Evolutionary conservation across 2,329 filamentous ascomycete species (phyloP).

Genomic region (Pseudocercospora vitis): DNA sequence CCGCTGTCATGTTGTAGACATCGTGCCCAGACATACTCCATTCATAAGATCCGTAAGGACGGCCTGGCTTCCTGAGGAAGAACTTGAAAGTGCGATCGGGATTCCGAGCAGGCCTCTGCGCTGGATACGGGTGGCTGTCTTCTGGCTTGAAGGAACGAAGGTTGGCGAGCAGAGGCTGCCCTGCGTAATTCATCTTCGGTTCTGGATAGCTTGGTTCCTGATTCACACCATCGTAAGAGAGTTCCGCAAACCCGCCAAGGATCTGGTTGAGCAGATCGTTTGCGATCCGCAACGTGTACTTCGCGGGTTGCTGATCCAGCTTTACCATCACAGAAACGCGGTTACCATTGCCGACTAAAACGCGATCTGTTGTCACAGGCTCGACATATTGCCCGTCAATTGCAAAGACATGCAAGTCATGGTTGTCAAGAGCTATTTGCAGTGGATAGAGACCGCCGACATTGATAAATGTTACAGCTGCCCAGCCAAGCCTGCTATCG

Average conservation of each 20-base stretch:
- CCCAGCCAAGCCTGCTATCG: slow-evolving; percentile 21
- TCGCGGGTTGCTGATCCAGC: slow-evolving; percentile 46
- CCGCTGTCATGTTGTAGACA: slow-evolving; percentile 22
- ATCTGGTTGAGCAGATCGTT: slow-evolving; percentile 18
- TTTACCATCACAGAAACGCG: slow-evolving; percentile 55
- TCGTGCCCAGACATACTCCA: slow-evolving; percentile 23
- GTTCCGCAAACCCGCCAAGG: slow-evolving; percentile 16
- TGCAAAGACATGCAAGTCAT: slow-evolving; percentile 15
- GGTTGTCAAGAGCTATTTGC: slow-evolving; percentile 40
- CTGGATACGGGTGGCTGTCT: slow-evolving; percentile 22
- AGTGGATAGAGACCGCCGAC: slow-evolving; percentile 48
- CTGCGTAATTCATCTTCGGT: slow-evolving; percentile 54
- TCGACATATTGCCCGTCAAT: slow-evolving; percentile 48
- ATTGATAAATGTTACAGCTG: slow-evolving; percentile 19
- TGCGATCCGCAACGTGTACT: slow-evolving; percentile 28
- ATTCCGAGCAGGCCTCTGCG: slow-evolving; percentile 10
- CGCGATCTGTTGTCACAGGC: slow-evolving; percentile 52
- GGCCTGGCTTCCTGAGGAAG: slow-evolving; percentile 22
- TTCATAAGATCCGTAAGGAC: slow-evolving; percentile 23
- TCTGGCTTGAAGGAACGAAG: slow-evolving; percentile 25
- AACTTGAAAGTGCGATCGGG: slow-evolving; percentile 25
- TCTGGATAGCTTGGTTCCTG: slow-evolving; percentile 22
- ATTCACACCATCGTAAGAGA: slow-evolving; percentile 43
- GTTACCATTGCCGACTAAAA: slow-evolving; percentile 54
- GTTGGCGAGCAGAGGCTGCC: slow-evolving; percentile 37